Conservation (phyloP, 495 filamentous ascomycete genomes). For the Penicillium fimorum region DNA sequence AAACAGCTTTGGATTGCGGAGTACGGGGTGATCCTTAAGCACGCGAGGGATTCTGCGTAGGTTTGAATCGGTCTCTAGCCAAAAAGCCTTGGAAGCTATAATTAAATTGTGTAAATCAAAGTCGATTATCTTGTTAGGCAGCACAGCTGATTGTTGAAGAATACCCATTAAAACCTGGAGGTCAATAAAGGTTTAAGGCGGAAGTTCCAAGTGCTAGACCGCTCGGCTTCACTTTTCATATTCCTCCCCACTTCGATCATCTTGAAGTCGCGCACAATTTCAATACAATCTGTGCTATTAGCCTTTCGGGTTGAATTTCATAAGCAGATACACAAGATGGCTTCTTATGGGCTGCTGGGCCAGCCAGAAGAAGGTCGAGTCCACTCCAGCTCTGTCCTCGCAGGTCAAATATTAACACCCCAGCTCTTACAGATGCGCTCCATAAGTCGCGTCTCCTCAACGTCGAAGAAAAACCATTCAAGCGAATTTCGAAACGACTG, state of each 20-base stretch:
- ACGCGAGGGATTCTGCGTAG: conserved; percentile 5
- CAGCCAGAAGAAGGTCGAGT: conserved; percentile 53
- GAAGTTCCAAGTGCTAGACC: conserved; percentile 19
- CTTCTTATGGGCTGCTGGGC: conserved; percentile 47
- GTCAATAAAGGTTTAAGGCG: conserved; percentile 9
- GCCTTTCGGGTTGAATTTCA: not conserved
- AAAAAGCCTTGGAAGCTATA: not conserved
- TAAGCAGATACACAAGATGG: conserved; percentile 31
- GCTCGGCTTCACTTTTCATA: conserved; percentile 27
- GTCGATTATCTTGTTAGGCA: not conserved
- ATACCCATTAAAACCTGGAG: not conserved
- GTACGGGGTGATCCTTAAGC: conserved; percentile 14
- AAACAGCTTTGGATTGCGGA: conserved; percentile 16
- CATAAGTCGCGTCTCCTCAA: conserved; percentile 88
- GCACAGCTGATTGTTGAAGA: conserved; percentile 7
- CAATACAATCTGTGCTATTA: not conserved
- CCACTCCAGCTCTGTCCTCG: conserved; percentile 5
- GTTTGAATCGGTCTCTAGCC: not conserved
- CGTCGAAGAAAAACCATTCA: conserved; percentile 91
- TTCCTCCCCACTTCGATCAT: conserved; percentile 11
- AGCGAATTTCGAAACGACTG: conserved; percentile 80
- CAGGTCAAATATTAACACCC: conserved; percentile 20
- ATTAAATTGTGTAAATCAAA: not conserved
- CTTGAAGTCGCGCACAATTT: not conserved
- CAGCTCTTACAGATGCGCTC: conserved; percentile 61